Percentiles rank a stretch among this genome's conserved stretches.
These are phyloP conservation scores for Pseudoturritis turrita DNA, from an alignment of 345 rosid species.

Conservation along the genomic window DNA sequence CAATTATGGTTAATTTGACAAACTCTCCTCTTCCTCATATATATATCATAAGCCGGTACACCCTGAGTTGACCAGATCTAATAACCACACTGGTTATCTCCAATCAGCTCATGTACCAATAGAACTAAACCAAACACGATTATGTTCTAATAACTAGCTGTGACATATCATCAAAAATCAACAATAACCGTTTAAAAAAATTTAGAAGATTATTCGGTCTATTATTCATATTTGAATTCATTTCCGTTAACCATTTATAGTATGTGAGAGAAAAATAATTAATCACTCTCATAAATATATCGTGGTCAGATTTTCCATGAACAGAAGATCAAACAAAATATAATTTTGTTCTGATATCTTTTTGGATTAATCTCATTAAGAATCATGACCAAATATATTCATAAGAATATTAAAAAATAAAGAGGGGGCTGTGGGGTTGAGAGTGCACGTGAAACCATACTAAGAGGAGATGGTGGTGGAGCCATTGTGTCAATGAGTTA, in stretches of 20 bases:
- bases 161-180: no score
- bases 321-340: neutral
- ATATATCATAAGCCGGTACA: no score
- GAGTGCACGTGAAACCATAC: constrained; percentile 18
- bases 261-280: no score
- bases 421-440: constrained; percentile 6
- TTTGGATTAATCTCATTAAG: neutral
- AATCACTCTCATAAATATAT: neutral
- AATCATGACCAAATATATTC: neutral
- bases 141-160: no score
- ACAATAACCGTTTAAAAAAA: no score
- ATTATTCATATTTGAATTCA: neutral
- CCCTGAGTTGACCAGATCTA: no score
- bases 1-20: no score
- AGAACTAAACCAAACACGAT: no score
- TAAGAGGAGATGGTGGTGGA: constrained; percentile 20
- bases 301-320: neutral
- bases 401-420: neutral
- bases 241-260: neutral
- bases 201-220: neutral
- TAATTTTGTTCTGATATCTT: neutral
- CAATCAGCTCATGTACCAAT: no score
- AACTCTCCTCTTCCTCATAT: no score
- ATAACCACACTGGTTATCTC: no score
- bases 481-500: constrained; percentile 25